Evolutionary conservation across 2,329 filamentous ascomycete species (phyloP).

Genomic region (Exophiala sideris): DNA sequence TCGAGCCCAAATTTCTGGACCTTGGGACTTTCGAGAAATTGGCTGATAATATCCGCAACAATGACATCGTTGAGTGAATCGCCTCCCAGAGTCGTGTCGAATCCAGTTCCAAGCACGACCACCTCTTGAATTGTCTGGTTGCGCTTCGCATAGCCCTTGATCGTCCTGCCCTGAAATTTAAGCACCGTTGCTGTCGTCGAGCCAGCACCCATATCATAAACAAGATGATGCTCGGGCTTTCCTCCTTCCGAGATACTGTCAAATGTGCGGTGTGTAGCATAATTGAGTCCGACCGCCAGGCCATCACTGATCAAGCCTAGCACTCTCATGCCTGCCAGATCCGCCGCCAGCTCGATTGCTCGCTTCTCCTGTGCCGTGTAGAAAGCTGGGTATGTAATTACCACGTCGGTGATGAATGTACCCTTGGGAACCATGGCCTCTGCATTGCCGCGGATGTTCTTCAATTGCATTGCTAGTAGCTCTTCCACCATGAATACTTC

Average conservation of each 20-base stretch:
- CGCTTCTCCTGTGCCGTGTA: conserved; percentile 88
- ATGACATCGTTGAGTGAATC: conserved; percentile 86
- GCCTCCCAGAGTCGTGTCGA: conserved; percentile 85
- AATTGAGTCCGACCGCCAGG: conserved; percentile 88
- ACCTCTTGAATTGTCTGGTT: conserved; percentile 98
- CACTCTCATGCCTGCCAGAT: conserved; percentile 82
- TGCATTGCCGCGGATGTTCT: conserved; percentile 86
- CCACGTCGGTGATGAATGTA: conserved; percentile 70
- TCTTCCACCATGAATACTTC: conserved; percentile 76
- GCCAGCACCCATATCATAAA: conserved; percentile 97
- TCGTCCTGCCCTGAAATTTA: conserved; percentile 79
- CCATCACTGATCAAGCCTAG: conserved; percentile 84
- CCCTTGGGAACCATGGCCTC: conserved; percentile 76
- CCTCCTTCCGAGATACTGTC: conserved; percentile 76
- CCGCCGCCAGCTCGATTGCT: conserved; percentile 77
- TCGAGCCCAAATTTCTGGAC: conserved; percentile 51
- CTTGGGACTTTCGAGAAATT: conserved; percentile 69
- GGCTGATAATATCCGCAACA: conserved; percentile 78
- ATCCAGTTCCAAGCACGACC: conserved; percentile 79
- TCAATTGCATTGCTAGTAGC: conserved; percentile 90
- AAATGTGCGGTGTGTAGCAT: conserved; percentile 87
- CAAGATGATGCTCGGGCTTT: conserved; percentile 85
- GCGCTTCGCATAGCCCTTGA: conserved; percentile 88
- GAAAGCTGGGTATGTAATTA: conserved; percentile 86
- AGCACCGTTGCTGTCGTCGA: conserved; percentile 87